These are phyloP conservation scores for Pseudogymnoascus sp. DNA, from an alignment of 2,329 filamentous ascomycete genomes.

Conservation along the genomic window DNA sequence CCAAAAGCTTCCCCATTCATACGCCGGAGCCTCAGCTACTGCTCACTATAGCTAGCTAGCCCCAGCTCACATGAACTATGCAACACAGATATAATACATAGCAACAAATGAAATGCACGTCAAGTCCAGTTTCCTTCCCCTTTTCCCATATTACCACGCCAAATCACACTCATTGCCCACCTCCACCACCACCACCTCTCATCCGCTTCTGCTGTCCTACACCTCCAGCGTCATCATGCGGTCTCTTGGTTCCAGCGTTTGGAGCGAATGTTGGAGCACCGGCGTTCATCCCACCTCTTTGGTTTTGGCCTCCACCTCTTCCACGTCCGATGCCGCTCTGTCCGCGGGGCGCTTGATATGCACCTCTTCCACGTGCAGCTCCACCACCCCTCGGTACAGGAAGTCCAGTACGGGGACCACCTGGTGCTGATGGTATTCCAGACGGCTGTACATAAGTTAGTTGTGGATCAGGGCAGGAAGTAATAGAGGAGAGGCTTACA, in stretches of 20 bases:
- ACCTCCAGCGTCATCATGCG: slow-evolving; percentile 26
- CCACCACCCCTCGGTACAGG: slow-evolving; percentile 8
- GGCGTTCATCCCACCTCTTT: slow-evolving; percentile 26
- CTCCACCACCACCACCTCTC: slow-evolving; percentile 19
- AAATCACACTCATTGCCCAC: not conserved
- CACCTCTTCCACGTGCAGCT: slow-evolving; percentile 2
- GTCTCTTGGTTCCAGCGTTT: slow-evolving; percentile 23
- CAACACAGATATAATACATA: slow-evolving; percentile 8
- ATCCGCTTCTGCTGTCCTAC: slow-evolving; percentile 33
- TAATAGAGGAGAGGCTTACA: not conserved
- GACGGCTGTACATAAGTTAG: not conserved
- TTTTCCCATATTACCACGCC: not conserved
- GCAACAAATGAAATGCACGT: not conserved
- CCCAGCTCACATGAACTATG: not conserved
- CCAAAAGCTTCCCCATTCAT: not conserved
- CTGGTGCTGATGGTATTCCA: not conserved
- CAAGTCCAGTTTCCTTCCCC: not conserved
- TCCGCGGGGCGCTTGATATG: slow-evolving; percentile 9
- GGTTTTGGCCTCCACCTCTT: slow-evolving; percentile 16
- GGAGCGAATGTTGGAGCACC: slow-evolving; percentile 24
- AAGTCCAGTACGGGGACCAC: slow-evolving; percentile 8
- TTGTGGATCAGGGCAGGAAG: not conserved
- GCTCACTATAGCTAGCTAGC: not conserved
- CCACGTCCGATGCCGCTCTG: slow-evolving; percentile 14
- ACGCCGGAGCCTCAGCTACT: not conserved